phyloP scores from a whole-genome alignment of 768 basidiomycete species.

The Calvatia gigantea region DNA sequence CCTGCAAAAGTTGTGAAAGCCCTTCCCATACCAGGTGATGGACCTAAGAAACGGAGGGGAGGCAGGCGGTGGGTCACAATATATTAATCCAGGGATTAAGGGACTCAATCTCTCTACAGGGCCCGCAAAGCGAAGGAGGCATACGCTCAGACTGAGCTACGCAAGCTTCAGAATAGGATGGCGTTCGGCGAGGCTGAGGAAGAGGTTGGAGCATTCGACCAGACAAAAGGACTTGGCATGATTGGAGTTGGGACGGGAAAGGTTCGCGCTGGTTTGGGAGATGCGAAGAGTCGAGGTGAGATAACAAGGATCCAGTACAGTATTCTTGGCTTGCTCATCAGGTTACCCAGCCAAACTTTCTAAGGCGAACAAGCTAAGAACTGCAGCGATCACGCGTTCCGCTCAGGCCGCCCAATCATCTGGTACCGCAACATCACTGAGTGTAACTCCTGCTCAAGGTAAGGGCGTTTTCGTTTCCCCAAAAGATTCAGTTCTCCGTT shows the following conservation, averaged over 20 bases:
- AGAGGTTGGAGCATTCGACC: constrained; percentile 94
- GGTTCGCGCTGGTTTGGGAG: constrained; percentile 83
- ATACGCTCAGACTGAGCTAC: constrained; percentile 93
- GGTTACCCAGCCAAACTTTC: constrained; percentile 81
- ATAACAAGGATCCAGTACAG: neutral
- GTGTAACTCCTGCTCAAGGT: constrained; percentile 97
- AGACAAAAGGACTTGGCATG: constrained; percentile 99
- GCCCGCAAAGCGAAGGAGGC: constrained; percentile 99
- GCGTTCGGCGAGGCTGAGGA: constrained; percentile 93
- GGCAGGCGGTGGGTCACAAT: constrained; percentile 72
- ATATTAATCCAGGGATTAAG: neutral
- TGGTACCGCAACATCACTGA: constrained; percentile 88
- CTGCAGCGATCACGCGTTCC: constrained; percentile 76
- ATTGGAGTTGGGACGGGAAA: constrained; percentile 85
- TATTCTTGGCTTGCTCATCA: neutral
- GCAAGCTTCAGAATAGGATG: constrained; percentile 97
- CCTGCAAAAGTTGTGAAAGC: constrained; percentile 93
- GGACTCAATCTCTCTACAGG: constrained; percentile 33
- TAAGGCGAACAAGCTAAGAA: constrained; percentile 89
- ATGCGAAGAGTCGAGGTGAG: constrained; percentile 89
- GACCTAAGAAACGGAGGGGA: constrained; percentile 92
- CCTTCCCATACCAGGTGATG: constrained; percentile 91
- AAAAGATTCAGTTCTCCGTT: neutral
- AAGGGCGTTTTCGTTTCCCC: constrained; percentile 17
- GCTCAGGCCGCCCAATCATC: constrained; percentile 62